These are phyloP conservation scores for Coniella lustricola DNA, from an alignment of 2,329 filamentous ascomycete genomes.

Conservation along the genomic window DNA sequence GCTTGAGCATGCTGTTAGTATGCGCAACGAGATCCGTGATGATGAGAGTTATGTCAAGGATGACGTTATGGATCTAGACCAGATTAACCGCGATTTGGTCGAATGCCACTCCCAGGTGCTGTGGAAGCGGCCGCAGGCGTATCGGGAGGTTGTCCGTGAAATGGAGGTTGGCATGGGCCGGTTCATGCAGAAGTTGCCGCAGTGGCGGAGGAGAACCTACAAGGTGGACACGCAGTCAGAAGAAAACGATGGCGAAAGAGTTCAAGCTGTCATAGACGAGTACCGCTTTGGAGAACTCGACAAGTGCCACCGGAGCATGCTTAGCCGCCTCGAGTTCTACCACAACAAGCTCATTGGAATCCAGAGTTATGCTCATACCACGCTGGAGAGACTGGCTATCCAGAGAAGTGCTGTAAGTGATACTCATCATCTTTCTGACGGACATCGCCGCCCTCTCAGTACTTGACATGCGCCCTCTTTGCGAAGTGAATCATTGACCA, in stretches of 20 bases:
- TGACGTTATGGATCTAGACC: constrained; percentile 49
- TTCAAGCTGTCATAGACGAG: constrained; percentile 17
- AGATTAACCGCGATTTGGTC: constrained; percentile 54
- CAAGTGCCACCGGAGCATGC: constrained; percentile 46
- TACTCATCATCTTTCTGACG: background rate
- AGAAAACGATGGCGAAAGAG: background rate
- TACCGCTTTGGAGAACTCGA: constrained; percentile 28
- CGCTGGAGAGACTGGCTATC: constrained; percentile 52
- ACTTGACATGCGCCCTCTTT: too few species aligned
- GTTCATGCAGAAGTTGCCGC: constrained; percentile 29
- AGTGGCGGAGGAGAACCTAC: constrained; percentile 6
- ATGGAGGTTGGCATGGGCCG: constrained; percentile 41
- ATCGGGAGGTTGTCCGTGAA: constrained; percentile 44
- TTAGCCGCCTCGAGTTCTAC: constrained; percentile 51
- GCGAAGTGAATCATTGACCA: too few species aligned
- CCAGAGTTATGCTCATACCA: constrained; percentile 57
- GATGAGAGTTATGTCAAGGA: constrained; percentile 47
- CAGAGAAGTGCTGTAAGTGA: constrained; percentile 51
- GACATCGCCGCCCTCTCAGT: too few species aligned
- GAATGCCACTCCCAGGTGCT: constrained; percentile 57
- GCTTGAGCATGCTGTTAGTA: constrained; percentile 54
- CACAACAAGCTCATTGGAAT: constrained; percentile 53
- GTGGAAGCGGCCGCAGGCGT: constrained; percentile 57
- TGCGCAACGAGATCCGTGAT: constrained; percentile 53
- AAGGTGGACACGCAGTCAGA: background rate